A percentile compares a stretch with the other conserved stretches of the same genome.
Conservation (phyloP, 495 filamentous ascomycete species). For the Cercophora newfieldiana region DNA sequence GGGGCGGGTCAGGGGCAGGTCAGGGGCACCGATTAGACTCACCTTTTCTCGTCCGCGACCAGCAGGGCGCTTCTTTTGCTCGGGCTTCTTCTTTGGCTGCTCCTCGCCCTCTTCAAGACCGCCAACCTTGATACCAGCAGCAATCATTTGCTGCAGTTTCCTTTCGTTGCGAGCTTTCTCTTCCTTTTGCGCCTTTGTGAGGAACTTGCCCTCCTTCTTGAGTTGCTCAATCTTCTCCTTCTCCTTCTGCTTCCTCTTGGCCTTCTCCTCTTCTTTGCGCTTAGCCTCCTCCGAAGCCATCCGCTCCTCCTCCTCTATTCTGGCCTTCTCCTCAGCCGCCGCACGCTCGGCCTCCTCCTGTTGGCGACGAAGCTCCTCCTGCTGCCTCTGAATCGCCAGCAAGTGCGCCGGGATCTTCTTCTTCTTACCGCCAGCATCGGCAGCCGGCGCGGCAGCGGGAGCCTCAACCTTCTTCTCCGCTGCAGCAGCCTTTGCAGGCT, state of each 20-base stretch:
- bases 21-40: too few relatives aligned
- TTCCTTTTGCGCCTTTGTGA: slow-evolving; percentile 92
- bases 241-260: slow-evolving; percentile 89
- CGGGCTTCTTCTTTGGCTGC: slow-evolving; percentile 65
- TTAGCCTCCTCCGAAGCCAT: slow-evolving; percentile 68
- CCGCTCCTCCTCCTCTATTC: slow-evolving; percentile 67
- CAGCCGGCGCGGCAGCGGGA: slow-evolving; percentile 42
- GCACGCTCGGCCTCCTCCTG: slow-evolving; percentile 74
- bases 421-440: slow-evolving; percentile 64
- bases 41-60: slow-evolving; percentile 72
- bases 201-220: slow-evolving; percentile 90
- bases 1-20: too few relatives aligned
- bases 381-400: slow-evolving; percentile 83
- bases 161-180: slow-evolving; percentile 78
- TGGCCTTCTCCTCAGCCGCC: slow-evolving; percentile 72
- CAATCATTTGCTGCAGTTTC: slow-evolving; percentile 93
- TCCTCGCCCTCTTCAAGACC: slow-evolving; percentile 61
- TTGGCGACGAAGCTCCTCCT: slow-evolving; percentile 72
- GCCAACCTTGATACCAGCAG: slow-evolving; percentile 78
- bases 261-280: slow-evolving; percentile 53
- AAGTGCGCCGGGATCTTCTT: slow-evolving; percentile 89
- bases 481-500: slow-evolving; percentile 38
- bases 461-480: slow-evolving; percentile 48
- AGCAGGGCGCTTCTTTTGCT: slow-evolving; percentile 67
- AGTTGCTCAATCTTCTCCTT: slow-evolving; percentile 94